Conservation (phyloP, 108 stramenopile species). For the Pseudonitzschia multiseries region DNA sequence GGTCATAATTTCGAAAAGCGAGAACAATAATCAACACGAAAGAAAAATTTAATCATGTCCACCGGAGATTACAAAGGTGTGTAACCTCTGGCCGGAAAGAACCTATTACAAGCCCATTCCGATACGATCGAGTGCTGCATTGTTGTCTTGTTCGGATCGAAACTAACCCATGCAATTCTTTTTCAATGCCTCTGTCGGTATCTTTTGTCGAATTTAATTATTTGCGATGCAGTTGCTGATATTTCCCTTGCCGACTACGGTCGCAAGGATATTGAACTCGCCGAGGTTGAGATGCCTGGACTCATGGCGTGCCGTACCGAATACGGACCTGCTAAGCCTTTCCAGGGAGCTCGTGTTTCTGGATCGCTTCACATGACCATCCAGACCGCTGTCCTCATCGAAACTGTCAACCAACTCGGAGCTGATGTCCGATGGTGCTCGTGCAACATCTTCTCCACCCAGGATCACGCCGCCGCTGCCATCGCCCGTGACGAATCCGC, state of each 20-base stretch:
- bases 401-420: slow-evolving; percentile 95
- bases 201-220: slow-evolving; percentile 14
- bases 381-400: slow-evolving; percentile 99
- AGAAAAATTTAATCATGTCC: slow-evolving; percentile 73
- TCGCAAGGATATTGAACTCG: slow-evolving; percentile 99
- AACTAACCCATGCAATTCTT: neutral
- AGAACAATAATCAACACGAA: neutral
- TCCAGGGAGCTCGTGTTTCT: slow-evolving; percentile 91
- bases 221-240: slow-evolving; percentile 84
- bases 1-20: slow-evolving; percentile 10
- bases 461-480: slow-evolving; percentile 99
- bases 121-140: no score
- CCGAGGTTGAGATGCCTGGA: slow-evolving; percentile 99
- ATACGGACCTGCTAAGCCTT: slow-evolving; percentile 78
- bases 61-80: slow-evolving; percentile 95
- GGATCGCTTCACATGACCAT: slow-evolving; percentile 99
- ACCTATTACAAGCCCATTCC: no score
- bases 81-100: no score
- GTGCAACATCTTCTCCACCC: slow-evolving; percentile 99
- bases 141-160: neutral
- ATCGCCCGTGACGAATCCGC: slow-evolving; percentile 97
- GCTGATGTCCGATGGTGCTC: slow-evolving; percentile 99
- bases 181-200: slow-evolving; percentile 10
- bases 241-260: slow-evolving; percentile 99
- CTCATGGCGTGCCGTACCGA: slow-evolving; percentile 97